Percentiles rank a stretch among this genome's conserved stretches.
phyloP scores from a whole-genome alignment of 768 basidiomycete species.

The Boletus rubropictus region DNA sequence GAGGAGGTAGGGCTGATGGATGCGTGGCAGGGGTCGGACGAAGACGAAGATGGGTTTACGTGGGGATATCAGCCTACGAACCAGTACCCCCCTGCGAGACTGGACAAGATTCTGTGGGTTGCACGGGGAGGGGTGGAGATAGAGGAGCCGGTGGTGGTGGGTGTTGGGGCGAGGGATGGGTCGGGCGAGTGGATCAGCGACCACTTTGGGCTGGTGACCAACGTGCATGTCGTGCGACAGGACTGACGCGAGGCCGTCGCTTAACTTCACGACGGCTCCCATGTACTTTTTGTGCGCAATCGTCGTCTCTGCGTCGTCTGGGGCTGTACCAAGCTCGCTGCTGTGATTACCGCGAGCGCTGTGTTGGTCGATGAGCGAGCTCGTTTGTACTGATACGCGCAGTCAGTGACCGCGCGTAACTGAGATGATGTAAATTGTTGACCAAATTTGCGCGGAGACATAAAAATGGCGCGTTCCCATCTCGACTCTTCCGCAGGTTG shows the following conservation, averaged over 20 bases:
- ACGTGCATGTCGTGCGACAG: slow-evolving; percentile 27
- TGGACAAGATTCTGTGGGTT: slow-evolving; percentile 65
- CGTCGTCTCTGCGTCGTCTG: neutral
- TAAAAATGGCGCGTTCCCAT: slow-evolving; percentile 22
- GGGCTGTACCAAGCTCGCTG: neutral
- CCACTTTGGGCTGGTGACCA: slow-evolving; percentile 55
- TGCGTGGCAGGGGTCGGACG: slow-evolving; percentile 47
- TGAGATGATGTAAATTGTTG: slow-evolving; percentile 7
- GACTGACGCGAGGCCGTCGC: slow-evolving; percentile 10
- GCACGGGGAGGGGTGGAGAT: slow-evolving; percentile 45
- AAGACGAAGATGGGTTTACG: slow-evolving; percentile 46
- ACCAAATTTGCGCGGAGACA: slow-evolving; percentile 29
- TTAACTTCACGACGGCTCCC: slow-evolving; percentile 6
- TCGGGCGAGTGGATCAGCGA: slow-evolving; percentile 55
- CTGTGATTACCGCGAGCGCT: slow-evolving; percentile 14
- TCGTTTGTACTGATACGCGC: too few relatives aligned
- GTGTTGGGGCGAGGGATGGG: slow-evolving; percentile 44
- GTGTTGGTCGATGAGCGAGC: neutral
- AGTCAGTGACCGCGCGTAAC: too few relatives aligned
- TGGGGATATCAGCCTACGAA: slow-evolving; percentile 62
- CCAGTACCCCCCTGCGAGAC: slow-evolving; percentile 44
- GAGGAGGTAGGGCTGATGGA: slow-evolving; percentile 48
- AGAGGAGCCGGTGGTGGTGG: slow-evolving; percentile 50
- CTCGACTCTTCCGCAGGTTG: slow-evolving; percentile 14
- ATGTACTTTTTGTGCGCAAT: neutral